phyloP scores from a whole-genome alignment of 192 early-diverging fungal genomes.

The Allomyces arbusculus region DNA sequence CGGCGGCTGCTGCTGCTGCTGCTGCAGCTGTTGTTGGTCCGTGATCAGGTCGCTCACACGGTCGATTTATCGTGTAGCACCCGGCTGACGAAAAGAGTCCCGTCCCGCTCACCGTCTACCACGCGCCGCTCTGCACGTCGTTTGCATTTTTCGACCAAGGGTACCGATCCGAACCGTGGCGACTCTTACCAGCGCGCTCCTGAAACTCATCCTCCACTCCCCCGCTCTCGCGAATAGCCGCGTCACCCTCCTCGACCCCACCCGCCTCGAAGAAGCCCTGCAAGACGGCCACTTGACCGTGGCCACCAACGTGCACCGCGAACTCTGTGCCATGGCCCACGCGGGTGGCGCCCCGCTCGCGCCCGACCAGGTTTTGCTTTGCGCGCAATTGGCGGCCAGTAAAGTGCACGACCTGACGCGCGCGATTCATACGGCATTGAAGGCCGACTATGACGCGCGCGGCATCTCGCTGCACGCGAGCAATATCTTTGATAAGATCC shows the following conservation, averaged over 20 bases:
- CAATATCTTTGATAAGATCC: not conserved
- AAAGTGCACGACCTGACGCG: conserved; percentile 60
- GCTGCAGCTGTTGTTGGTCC: not conserved
- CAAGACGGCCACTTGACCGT: conserved; percentile 66
- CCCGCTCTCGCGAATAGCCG: too few species aligned
- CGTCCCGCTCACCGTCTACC: conserved; percentile 85
- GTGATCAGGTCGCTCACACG: not conserved
- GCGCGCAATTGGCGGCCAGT: conserved; percentile 56
- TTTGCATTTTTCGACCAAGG: conserved; percentile 81
- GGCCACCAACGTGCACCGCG: conserved; percentile 75
- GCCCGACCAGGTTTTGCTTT: conserved; percentile 52
- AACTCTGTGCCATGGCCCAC: conserved; percentile 80
- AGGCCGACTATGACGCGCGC: conserved; percentile 12
- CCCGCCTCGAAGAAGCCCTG: conserved; percentile 65
- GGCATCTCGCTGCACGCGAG: not conserved
- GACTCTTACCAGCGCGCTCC: too few species aligned
- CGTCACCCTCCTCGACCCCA: conserved; percentile 46
- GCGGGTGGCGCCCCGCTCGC: conserved; percentile 70
- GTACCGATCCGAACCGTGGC: conserved; percentile 37
- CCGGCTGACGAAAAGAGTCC: conserved; percentile 66
- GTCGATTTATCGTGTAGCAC: conserved; percentile 30
- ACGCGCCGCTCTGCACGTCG: conserved; percentile 80
- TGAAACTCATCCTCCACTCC: too few species aligned
- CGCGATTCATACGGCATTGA: conserved; percentile 52
- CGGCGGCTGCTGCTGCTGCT: not conserved